phyloP scores from a whole-genome alignment of 805 yeast genomes.

The Wickerhamomyces ciferrii region DNA sequence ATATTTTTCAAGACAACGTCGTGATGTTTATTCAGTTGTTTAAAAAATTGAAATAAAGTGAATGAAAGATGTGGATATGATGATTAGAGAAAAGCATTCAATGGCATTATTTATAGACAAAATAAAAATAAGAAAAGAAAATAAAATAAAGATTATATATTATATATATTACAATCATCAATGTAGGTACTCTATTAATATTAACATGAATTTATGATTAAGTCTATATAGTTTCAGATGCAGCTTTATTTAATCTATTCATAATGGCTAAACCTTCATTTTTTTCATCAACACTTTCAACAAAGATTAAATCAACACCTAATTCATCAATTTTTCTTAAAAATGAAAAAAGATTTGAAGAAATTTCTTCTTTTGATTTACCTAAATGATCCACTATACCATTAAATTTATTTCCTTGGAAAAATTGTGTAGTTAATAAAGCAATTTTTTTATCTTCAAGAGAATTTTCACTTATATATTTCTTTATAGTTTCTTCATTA shows the following conservation, averaged over 20 bases:
- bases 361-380: conserved; percentile 46
- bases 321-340: conserved; percentile 73
- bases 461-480: conserved; percentile 25
- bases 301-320: conserved; percentile 66
- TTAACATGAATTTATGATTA: no score
- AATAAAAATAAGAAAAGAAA: conserved; percentile 1
- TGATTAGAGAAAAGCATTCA: no score
- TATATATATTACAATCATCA: neutral
- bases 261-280: conserved; percentile 91
- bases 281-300: conserved; percentile 73
- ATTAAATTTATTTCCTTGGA: conserved; percentile 13
- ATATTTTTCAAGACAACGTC: conserved; percentile 22
- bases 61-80: no score
- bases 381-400: conserved; percentile 35
- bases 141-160: neutral
- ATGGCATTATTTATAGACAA: conserved; percentile 1
- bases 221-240: conserved; percentile 40
- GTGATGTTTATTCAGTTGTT: conserved; percentile 20
- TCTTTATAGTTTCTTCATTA: conserved; percentile 23
- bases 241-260: conserved; percentile 87
- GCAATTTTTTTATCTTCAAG: conserved; percentile 38
- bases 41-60: conserved; percentile 2
- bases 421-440: conserved; percentile 36
- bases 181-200: neutral
- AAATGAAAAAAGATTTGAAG: conserved; percentile 66